Percentiles rank a stretch among this genome's conserved stretches.
Conservation (phyloP, 108 stramenopile genomes). For the Nitzschia palea region DNA sequence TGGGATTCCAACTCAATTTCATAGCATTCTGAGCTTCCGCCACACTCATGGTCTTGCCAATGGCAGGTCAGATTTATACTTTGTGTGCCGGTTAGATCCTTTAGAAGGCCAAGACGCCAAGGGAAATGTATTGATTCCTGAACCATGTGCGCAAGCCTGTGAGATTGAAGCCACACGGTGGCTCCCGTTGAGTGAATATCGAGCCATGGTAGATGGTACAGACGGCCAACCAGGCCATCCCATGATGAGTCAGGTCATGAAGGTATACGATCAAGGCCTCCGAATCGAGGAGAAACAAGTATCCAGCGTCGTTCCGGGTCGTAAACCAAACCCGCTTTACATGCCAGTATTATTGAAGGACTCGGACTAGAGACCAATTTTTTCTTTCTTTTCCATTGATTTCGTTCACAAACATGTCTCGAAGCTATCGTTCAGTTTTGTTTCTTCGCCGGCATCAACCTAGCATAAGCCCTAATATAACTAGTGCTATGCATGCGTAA, state of each 20-base stretch:
- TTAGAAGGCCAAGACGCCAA: slow-evolving; percentile 45
- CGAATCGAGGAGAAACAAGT: slow-evolving; percentile 60
- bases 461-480: too few species aligned
- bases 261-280: slow-evolving; percentile 46
- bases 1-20: slow-evolving; percentile 66
- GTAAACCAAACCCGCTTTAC: slow-evolving; percentile 68
- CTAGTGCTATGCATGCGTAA: too few species aligned
- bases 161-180: slow-evolving; percentile 71
- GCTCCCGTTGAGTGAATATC: slow-evolving; percentile 65
- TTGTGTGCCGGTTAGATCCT: slow-evolving; percentile 75
- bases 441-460: too few species aligned
- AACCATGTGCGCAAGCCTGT: slow-evolving; percentile 61
- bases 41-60: slow-evolving; percentile 78
- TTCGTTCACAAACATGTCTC: too few species aligned
- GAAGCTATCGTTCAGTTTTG: too few species aligned
- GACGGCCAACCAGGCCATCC: slow-evolving; percentile 61
- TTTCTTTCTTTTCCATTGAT: not conserved
- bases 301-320: slow-evolving; percentile 67
- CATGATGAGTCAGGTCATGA: slow-evolving; percentile 69
- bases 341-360: slow-evolving; percentile 24
- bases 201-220: slow-evolving; percentile 52
- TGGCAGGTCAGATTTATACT: slow-evolving; percentile 75
- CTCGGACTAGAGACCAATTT: not conserved
- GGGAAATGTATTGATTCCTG: slow-evolving; percentile 44
- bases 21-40: slow-evolving; percentile 72